A percentile compares a stretch with the other conserved stretches of the same genome.
phyloP scores from a whole-genome alignment of 345 rosid genomes.

The Linum lewisii region DNA sequence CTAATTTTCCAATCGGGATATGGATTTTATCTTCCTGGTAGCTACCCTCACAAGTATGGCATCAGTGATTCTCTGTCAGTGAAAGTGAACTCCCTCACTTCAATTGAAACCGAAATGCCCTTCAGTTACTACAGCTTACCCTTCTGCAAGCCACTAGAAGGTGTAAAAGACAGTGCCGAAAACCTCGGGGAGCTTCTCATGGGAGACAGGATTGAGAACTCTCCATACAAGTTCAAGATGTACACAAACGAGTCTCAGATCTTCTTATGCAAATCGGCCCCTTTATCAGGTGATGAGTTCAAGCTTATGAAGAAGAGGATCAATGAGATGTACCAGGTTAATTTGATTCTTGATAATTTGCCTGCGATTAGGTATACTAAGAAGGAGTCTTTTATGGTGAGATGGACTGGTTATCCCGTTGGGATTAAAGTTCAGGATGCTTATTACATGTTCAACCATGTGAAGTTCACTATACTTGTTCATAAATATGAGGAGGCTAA shows the following conservation, averaged over 20 bases:
- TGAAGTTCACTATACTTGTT: neutral
- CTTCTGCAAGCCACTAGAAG: neutral
- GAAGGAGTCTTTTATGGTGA: neutral
- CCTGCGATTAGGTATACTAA: constrained; percentile 4
- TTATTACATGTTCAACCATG: constrained; percentile 1
- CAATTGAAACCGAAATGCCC: constrained; percentile 3
- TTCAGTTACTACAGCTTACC: neutral
- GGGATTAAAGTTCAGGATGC: constrained; percentile 1
- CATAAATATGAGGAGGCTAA: constrained; percentile 3
- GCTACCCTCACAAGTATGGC: constrained; percentile 1
- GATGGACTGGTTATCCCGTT: constrained; percentile 4
- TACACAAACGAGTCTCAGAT: constrained; percentile 1
- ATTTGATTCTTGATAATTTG: constrained; percentile 1
- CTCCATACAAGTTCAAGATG: constrained; percentile 1
- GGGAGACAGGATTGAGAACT: constrained; percentile 4
- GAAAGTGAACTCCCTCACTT: neutral
- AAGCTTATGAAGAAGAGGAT: constrained; percentile 4
- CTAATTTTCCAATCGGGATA: neutral
- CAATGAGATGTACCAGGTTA: constrained; percentile 2
- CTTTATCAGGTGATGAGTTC: neutral
- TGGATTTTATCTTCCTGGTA: constrained; percentile 2
- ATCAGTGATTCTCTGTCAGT: neutral
- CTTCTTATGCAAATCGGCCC: neutral
- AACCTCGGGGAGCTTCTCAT: constrained; percentile 4
- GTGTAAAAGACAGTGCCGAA: neutral